Evolutionary conservation across 768 basidiomycete species (phyloP).

Genomic region (Boletus pseudopeckii): DNA sequence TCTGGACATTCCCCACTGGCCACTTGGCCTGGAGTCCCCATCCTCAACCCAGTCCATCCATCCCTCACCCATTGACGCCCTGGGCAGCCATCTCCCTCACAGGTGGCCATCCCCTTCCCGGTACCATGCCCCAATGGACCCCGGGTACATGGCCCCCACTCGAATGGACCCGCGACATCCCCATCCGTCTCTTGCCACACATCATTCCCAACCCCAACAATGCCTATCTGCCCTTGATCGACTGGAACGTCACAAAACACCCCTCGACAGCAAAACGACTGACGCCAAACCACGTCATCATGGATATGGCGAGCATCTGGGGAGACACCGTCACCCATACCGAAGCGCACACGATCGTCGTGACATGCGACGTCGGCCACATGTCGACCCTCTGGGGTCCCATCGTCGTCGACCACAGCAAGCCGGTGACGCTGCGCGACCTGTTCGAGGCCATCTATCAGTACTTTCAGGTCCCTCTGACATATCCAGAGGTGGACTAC

Average conservation of each 20-base stretch:
- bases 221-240: conserved; percentile 26
- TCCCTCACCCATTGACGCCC: conserved; percentile 9
- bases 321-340: conserved; percentile 22
- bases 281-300: conserved; percentile 25
- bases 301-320: conserved; percentile 19
- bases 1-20: conserved; percentile 26
- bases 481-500: conserved; percentile 26
- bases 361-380: conserved; percentile 23
- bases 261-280: conserved; percentile 32
- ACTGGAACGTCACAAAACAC: conserved; percentile 37
- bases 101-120: conserved; percentile 24
- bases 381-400: conserved; percentile 45
- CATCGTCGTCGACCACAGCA: conserved; percentile 37
- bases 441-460: conserved; percentile 47
- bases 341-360: conserved; percentile 16
- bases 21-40: conserved; percentile 27
- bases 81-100: conserved; percentile 16
- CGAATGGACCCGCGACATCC: conserved; percentile 18
- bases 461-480: conserved; percentile 46
- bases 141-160: conserved; percentile 29
- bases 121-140: conserved; percentile 25
- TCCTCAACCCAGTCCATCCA: conserved; percentile 12
- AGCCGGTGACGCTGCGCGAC: conserved; percentile 40
- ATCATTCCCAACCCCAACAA: conserved; percentile 34
- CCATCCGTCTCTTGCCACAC: conserved; percentile 25